These are phyloP conservation scores for Vanrija sp. DNA, from an alignment of 1,284 basidiomycete species.

Conservation along the genomic window DNA sequence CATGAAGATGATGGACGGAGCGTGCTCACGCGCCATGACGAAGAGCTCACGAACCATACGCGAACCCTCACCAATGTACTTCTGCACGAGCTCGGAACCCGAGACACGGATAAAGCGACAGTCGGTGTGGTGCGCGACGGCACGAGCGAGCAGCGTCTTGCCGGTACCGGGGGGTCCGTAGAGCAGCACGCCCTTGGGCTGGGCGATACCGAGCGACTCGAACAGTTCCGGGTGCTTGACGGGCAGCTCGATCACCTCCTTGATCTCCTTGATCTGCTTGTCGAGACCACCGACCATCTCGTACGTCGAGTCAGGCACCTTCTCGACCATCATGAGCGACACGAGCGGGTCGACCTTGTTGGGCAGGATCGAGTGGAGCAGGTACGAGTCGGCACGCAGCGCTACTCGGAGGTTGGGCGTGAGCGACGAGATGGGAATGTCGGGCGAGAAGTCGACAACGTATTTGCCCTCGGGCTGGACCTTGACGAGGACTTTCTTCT, in stretches of 20 bases:
- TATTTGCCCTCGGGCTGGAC: slow-evolving; percentile 99
- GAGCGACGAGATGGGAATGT: slow-evolving; percentile 76
- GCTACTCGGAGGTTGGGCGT: slow-evolving; percentile 89
- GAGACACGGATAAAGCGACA: slow-evolving; percentile 97
- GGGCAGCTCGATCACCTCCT: slow-evolving; percentile 97
- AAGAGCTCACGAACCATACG: slow-evolving; percentile 96
- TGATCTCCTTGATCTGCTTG: slow-evolving; percentile 98
- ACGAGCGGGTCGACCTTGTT: slow-evolving; percentile 95
- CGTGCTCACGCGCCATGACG: slow-evolving; percentile 97
- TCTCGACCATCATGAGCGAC: slow-evolving; percentile 99
- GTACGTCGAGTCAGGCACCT: slow-evolving; percentile 97
- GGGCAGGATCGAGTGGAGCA: slow-evolving; percentile 87
- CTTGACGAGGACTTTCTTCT: slow-evolving; percentile 97
- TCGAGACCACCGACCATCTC: slow-evolving; percentile 99
- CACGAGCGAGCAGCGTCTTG: slow-evolving; percentile 88
- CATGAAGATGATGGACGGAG: slow-evolving; percentile 99
- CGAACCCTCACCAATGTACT: slow-evolving; percentile 96
- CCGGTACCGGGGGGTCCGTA: slow-evolving; percentile 97
- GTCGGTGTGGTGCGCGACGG: slow-evolving; percentile 96
- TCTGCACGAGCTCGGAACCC: slow-evolving; percentile 93
- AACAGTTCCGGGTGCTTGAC: slow-evolving; percentile 98
- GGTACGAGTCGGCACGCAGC: slow-evolving; percentile 92
- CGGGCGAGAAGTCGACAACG: slow-evolving; percentile 89
- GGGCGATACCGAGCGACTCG: slow-evolving; percentile 92
- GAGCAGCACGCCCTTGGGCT: slow-evolving; percentile 93